These are phyloP conservation scores for Suillus clintonianus DNA, from an alignment of 768 basidiomycete species.

Conservation along the genomic window DNA sequence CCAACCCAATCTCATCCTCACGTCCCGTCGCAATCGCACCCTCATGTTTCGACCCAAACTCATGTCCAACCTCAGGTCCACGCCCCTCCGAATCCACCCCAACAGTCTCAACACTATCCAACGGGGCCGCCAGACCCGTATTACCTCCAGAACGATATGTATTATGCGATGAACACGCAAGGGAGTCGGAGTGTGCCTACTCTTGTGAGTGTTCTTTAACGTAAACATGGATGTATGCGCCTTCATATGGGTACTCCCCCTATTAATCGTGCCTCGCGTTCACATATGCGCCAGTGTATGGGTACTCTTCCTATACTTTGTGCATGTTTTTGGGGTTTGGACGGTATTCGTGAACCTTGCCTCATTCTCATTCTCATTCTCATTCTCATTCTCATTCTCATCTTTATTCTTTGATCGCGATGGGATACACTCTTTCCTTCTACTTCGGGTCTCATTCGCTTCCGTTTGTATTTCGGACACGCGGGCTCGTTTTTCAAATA, in stretches of 20 bases:
- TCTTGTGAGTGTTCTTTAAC: slow-evolving; percentile 19
- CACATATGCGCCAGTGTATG: not conserved
- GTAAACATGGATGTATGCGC: too few species aligned
- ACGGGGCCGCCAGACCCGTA: not conserved
- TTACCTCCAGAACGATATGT: slow-evolving; percentile 2
- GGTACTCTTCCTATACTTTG: not conserved
- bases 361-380: too few species aligned
- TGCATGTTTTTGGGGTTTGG: too few species aligned
- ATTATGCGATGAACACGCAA: slow-evolving; percentile 13
- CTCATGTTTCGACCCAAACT: not conserved
- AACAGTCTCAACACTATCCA: not conserved
- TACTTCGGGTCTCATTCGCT: not conserved
- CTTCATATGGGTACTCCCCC: too few species aligned
- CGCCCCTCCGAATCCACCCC: not conserved
- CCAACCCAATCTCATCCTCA: not conserved
- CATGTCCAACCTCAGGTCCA: not conserved
- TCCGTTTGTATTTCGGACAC: not conserved
- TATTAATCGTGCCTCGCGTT: too few species aligned
- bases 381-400: not conserved
- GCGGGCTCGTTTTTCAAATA: not conserved
- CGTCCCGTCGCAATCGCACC: slow-evolving; percentile 3
- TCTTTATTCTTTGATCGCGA: not conserved
- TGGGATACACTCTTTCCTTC: not conserved
- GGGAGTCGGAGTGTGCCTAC: slow-evolving; percentile 22
- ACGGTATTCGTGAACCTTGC: too few species aligned